Conservation (phyloP, 2,329 filamentous ascomycete species). For the Shiraia sp. region DNA sequence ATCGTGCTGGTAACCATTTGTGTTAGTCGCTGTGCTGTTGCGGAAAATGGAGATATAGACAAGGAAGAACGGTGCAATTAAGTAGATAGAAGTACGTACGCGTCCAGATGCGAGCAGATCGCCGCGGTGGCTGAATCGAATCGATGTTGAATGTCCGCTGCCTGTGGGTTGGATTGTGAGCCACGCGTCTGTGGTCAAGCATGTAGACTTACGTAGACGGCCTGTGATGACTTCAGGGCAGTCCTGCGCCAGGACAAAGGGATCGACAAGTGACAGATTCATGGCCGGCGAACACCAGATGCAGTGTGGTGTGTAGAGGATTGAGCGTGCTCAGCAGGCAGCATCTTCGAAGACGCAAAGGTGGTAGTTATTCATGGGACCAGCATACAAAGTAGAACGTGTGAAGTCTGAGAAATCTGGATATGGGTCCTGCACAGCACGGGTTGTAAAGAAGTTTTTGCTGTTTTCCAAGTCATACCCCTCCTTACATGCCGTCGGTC, state of each 20-base stretch:
- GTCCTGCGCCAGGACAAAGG: constrained; percentile 74
- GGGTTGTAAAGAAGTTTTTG: no score
- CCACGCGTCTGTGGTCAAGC: constrained; percentile 30
- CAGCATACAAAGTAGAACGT: not conserved
- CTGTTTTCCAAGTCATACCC: no score
- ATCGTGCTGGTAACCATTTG: constrained; percentile 60
- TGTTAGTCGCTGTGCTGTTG: constrained; percentile 23
- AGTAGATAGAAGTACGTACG: constrained; percentile 51
- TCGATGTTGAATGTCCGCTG: constrained; percentile 66
- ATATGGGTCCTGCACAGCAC: no score
- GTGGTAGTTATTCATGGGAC: not conserved
- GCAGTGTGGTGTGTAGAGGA: constrained; percentile 13
- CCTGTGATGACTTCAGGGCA: constrained; percentile 89
- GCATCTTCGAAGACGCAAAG: constrained; percentile 23
- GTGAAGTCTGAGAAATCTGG: no score
- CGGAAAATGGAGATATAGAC: not conserved
- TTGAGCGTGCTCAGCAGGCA: constrained; percentile 20
- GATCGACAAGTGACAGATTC: constrained; percentile 74
- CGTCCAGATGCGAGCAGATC: constrained; percentile 94
- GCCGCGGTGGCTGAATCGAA: constrained; percentile 90
- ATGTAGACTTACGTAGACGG: constrained; percentile 70
- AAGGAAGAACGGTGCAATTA: constrained; percentile 4
- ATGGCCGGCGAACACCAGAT: constrained; percentile 47
- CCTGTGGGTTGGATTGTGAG: constrained; percentile 44
- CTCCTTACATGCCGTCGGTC: no score